These are phyloP conservation scores for Prinsepia uniflora DNA, from an alignment of 306 rosid species.

Conservation along the genomic window DNA sequence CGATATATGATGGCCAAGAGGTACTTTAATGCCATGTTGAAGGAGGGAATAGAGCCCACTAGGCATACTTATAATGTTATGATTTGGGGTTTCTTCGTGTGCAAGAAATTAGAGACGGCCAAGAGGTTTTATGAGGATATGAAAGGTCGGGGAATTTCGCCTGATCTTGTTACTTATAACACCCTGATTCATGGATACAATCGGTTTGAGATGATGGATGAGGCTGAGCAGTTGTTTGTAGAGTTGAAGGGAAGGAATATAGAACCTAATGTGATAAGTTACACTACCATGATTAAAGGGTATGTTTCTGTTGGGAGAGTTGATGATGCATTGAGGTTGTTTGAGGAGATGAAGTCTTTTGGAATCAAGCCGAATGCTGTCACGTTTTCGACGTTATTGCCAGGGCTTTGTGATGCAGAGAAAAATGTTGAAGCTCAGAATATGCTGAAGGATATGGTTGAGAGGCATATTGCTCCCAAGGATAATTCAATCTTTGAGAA, in stretches of 20 bases:
- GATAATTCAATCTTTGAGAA: constrained; percentile 63
- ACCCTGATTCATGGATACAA: constrained; percentile 73
- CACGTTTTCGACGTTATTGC: constrained; percentile 68
- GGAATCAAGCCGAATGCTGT: constrained; percentile 75
- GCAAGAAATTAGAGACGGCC: constrained; percentile 75
- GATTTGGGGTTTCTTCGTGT: constrained; percentile 87
- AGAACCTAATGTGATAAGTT: constrained; percentile 69
- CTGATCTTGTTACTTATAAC: constrained; percentile 74
- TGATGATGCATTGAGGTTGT: constrained; percentile 52
- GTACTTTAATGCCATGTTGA: constrained; percentile 72
- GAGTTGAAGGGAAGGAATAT: constrained; percentile 77
- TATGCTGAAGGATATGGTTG: constrained; percentile 73
- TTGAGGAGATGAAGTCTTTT: constrained; percentile 65
- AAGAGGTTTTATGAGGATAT: constrained; percentile 72
- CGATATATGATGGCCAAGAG: constrained; percentile 90
- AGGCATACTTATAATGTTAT: constrained; percentile 66
- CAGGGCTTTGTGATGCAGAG: constrained; percentile 71
- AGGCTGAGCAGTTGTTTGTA: constrained; percentile 65
- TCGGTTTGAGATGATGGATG: constrained; percentile 75
- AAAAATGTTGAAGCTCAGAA: constrained; percentile 49
- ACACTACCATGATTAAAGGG: constrained; percentile 79
- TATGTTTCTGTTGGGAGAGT: constrained; percentile 54
- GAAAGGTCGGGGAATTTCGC: constrained; percentile 54
- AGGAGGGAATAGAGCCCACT: constrained; percentile 80
- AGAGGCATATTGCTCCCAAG: constrained; percentile 59